Conservation (phyloP, 306 rosid genomes). For the Citrullus colocynthis region DNA sequence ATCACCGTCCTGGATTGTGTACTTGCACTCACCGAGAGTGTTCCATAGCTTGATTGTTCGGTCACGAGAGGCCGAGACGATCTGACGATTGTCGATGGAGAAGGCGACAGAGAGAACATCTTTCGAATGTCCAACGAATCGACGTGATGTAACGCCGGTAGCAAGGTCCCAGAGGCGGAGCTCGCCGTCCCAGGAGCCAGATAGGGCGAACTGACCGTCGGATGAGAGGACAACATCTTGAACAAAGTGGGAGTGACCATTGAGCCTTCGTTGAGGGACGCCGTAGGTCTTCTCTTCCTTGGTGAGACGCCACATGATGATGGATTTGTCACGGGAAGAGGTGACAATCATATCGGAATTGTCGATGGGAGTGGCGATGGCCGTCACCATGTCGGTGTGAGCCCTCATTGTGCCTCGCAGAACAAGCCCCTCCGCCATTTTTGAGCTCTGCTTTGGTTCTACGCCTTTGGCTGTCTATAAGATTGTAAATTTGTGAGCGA, state of each 20-base stretch:
- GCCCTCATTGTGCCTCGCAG: slow-evolving; percentile 89
- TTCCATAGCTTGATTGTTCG: slow-evolving; percentile 95
- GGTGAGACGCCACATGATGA: slow-evolving; percentile 78
- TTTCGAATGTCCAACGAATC: slow-evolving; percentile 91
- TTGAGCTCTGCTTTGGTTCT: not conserved
- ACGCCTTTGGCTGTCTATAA: not conserved
- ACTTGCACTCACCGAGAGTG: slow-evolving; percentile 94
- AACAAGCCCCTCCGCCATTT: slow-evolving; percentile 52
- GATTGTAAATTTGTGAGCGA: not conserved
- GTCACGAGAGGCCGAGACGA: slow-evolving; percentile 95
- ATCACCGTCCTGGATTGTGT: slow-evolving; percentile 67
- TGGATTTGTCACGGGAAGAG: slow-evolving; percentile 84
- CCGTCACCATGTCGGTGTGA: slow-evolving; percentile 86
- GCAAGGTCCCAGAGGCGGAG: slow-evolving; percentile 95
- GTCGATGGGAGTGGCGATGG: slow-evolving; percentile 90
- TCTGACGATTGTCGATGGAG: slow-evolving; percentile 96
- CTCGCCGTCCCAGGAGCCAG: slow-evolving; percentile 99
- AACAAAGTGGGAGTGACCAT: slow-evolving; percentile 86
- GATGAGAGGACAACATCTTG: slow-evolving; percentile 93
- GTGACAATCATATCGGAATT: slow-evolving; percentile 82
- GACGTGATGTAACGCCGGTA: slow-evolving; percentile 64
- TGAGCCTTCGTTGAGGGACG: slow-evolving; percentile 82
- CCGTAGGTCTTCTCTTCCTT: slow-evolving; percentile 89
- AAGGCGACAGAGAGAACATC: slow-evolving; percentile 92
- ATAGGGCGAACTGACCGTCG: slow-evolving; percentile 93